Percentiles rank a stretch among this genome's conserved stretches.
Evolutionary conservation across 176 grass and related monocot species (phyloP).

Genomic region (Alopecurus myosuroides): DNA sequence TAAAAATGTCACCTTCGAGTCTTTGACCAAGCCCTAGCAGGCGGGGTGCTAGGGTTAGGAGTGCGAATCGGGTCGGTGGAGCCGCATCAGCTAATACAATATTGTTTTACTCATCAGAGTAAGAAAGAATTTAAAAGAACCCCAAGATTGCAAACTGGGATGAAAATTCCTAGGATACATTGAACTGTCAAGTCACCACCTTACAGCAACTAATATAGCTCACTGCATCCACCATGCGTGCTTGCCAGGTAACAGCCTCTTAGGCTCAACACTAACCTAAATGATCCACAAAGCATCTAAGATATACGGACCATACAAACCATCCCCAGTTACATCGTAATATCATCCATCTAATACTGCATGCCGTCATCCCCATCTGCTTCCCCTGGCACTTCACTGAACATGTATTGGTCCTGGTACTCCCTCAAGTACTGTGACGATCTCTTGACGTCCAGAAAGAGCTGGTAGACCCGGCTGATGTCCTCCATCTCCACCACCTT

Average conservation of each 20-base stretch:
- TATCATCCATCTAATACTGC: constrained; percentile 26
- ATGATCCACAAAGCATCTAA: neutral
- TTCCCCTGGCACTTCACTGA: constrained; percentile 60
- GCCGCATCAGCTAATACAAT: no score
- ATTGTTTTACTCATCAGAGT: no score
- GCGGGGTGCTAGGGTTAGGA: no score
- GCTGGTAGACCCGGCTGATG: constrained; percentile 76
- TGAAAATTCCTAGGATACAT: no score
- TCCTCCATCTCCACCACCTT: constrained; percentile 91
- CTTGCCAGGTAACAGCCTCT: neutral
- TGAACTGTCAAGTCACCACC: neutral
- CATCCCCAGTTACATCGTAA: neutral
- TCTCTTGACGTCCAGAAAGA: constrained; percentile 94
- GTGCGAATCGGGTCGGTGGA: no score
- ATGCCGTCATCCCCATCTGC: constrained; percentile 54
- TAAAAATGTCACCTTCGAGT: no score
- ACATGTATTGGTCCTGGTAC: constrained; percentile 93
- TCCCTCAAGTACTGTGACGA: constrained; percentile 83
- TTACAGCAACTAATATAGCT: neutral
- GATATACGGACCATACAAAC: neutral
- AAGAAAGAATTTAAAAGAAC: neutral
- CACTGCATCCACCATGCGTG: neutral
- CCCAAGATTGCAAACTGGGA: neutral
- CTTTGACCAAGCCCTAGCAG: no score
- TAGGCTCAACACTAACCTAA: neutral